A percentile compares a stretch with the other conserved stretches of the same genome.
phyloP scores from a whole-genome alignment of 2,329 filamentous ascomycete genomes.

The Magnaporthiopsis rhizophila region DNA sequence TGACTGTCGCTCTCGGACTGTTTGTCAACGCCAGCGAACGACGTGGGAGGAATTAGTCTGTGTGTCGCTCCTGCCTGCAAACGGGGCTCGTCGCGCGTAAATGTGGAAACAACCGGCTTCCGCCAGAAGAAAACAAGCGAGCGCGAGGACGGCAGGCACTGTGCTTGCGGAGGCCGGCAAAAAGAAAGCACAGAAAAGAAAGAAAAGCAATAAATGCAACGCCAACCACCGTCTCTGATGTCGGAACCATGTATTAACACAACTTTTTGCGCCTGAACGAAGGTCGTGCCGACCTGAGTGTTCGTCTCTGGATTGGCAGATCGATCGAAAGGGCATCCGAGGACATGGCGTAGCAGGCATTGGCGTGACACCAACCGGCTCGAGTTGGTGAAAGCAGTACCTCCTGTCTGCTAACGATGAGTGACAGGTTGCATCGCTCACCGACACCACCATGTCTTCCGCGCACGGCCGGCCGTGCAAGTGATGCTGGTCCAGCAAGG shows the following conservation, averaged over 20 bases:
- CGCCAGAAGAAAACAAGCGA: background rate
- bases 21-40: background rate
- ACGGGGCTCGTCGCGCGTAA: background rate
- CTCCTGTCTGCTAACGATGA: background rate
- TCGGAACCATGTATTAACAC: too few species aligned
- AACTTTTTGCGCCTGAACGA: too few species aligned
- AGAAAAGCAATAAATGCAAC: too few species aligned
- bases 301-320: too few species aligned
- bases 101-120: background rate
- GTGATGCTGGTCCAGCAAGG: background rate
- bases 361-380: too few species aligned
- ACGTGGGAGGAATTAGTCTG: background rate
- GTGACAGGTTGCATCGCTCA: background rate
- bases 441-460: too few species aligned
- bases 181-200: background rate
- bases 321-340: too few species aligned
- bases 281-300: too few species aligned
- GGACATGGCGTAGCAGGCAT: too few species aligned
- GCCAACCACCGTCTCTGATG: too few species aligned
- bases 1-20: background rate
- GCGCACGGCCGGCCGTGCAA: too few species aligned
- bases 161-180: background rate
- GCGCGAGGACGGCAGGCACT: background rate
- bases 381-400: too few species aligned
- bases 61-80: background rate